phyloP scores from a whole-genome alignment of 352 stramenopile genomes.

The Pythium dissotocum region DNA sequence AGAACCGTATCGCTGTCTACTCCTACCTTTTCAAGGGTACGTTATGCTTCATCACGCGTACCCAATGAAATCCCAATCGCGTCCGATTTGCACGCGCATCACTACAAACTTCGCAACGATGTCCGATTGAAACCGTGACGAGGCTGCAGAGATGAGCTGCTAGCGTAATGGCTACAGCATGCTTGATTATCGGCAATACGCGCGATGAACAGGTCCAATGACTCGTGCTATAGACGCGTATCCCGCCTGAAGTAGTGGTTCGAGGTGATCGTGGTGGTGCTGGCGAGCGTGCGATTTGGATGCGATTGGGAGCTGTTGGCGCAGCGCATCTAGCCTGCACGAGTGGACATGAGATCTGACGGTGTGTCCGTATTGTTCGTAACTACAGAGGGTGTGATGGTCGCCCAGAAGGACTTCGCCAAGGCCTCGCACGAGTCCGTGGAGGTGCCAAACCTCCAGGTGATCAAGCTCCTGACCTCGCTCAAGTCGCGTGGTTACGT shows the following conservation, averaged over 20 bases:
- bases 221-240: too few species aligned
- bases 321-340: not conserved
- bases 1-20: slow-evolving; percentile 99
- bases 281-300: not conserved
- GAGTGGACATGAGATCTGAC: slow-evolving; percentile 3
- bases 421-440: slow-evolving; percentile 95
- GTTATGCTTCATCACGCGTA: slow-evolving; percentile 20
- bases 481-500: slow-evolving; percentile 97
- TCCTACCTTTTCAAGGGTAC: slow-evolving; percentile 96
- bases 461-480: slow-evolving; percentile 98
- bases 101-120: not conserved
- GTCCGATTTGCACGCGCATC: not conserved
- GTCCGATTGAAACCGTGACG: not conserved
- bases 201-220: not conserved
- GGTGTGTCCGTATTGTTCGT: slow-evolving; percentile 6
- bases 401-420: slow-evolving; percentile 89
- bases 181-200: not conserved
- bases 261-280: not conserved
- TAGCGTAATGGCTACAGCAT: not conserved
- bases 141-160: not conserved
- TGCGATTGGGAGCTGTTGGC: not conserved
- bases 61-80: not conserved
- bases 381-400: slow-evolving; percentile 83
- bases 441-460: slow-evolving; percentile 98
- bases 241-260: not conserved